Base-by-base conservation (phyloP, 306 rosid species). In the Cucurbita moschata region DNA sequence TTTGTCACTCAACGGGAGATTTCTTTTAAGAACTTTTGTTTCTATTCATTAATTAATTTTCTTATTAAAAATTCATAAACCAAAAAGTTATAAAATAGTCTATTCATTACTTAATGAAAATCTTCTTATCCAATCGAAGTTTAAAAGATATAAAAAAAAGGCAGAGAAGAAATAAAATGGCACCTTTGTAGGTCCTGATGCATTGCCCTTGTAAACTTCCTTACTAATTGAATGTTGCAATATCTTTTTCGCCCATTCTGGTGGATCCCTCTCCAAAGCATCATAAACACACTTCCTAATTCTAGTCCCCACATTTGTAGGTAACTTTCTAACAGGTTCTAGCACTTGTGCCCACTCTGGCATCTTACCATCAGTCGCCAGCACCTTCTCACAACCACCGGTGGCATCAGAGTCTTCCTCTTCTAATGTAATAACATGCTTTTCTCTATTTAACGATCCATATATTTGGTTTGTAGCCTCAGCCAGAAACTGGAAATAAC, bases 121-220 rank as follows among this genome's bases (percentile, higher is more conserved):
- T 30, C 60, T 55, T 56, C 7, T 21, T 55, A 4, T 4, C 10
- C 43, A 51, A 44, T 47, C 64, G 72, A 50, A 49, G 23, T 56
- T 30, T 35, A 51, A 30, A 64, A 75, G 53, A 75, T 6, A 51
- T 53, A 19, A 52, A 26, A 12, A 51, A 15, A 51, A 43, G 62
- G 58, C 43, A 58, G 14, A 81, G 62, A 76, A 58, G 76, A 63
- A 66, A 75, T 4, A 80, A 84, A 77, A 53, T 12, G 63, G 80
- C 79, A 95, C 99, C 99, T 95, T 95, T 44, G 99, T 95, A 58
- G 99, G 99, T 75, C 99, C 99, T 67, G 99, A 95, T 19, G 99
- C 99, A 74, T 95, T 95, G 80, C 99, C 97, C 85, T 95, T 95
- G 80, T 95, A 95, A 75, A 95, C 97, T 77, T 88, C 96, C 89